Base-by-base conservation (phyloP, 1,284 basidiomycete genomes). In the Sphagnurus paluster region DNA sequence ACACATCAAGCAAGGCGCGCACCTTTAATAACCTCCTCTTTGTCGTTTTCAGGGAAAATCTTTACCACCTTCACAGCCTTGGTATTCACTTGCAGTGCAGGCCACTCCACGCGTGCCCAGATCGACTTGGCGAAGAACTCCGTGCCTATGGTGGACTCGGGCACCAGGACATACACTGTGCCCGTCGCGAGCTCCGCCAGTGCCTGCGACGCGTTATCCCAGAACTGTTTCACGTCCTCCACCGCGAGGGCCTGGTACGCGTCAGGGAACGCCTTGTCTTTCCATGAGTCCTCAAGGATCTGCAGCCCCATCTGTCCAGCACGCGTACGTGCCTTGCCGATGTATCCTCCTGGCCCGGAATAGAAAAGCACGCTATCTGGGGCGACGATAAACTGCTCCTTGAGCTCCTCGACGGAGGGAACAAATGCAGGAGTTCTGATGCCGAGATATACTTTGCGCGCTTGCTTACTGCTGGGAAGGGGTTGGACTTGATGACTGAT, bases 81-180 rank as follows among this genome's bases (percentile, higher is more conserved):
- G 9, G 9, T 2, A 19, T 53, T 53, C 38, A 41, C 25, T 29
- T 33, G 5, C 17, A 53, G 36, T 5, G 26, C 21, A 6, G 39
- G 41, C 48, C 48, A 53, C 42, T 53, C 52, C 2, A 45, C 16
- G 19, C 39, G 39, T 7, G 21, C 42, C 52, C 52, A 53, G 13
- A 50, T 19, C 8, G 52, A 23, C 4, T 38, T 37, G 5, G 23
- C 7, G 29, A 23, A 40, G 26, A 46, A 50, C 10, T 44, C 20
- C 13, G 28, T 46, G 2, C 38, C 44, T 3, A 34, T 28, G 8
- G 44, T 49, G 23, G 44, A 20, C 5, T 16, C 38, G n/a, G 51
- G 44, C 14, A 53, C 17, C 8, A 53, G 24, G 9, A 49, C 47
- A 29, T 44, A 36, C n/a, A 44, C 41, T 20, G 21, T 42, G 5